Evolutionary conservation across 805 yeast genomes (phyloP).

Genomic region (Limtongia smithiae): DNA sequence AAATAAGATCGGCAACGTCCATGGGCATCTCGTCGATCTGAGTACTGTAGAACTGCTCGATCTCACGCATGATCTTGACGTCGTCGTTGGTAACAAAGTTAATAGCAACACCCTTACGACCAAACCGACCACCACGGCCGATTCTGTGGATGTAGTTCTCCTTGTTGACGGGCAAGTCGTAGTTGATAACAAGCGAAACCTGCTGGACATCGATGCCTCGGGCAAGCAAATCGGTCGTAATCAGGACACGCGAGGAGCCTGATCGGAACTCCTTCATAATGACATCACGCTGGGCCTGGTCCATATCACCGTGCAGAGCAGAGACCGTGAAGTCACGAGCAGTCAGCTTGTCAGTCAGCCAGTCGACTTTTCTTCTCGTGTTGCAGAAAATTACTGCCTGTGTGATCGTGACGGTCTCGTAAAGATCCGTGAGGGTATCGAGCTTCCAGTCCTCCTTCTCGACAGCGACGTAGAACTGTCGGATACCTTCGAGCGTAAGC

Average conservation of each 20-base stretch:
- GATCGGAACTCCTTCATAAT: slow-evolving; percentile 95
- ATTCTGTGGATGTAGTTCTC: slow-evolving; percentile 97
- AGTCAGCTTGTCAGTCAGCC: slow-evolving; percentile 75
- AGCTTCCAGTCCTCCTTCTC: slow-evolving; percentile 93
- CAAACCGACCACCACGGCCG: slow-evolving; percentile 98
- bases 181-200: slow-evolving; percentile 91
- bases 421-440: slow-evolving; percentile 89
- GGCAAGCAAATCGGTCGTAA: slow-evolving; percentile 96
- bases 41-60: slow-evolving; percentile 83
- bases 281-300: slow-evolving; percentile 88
- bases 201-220: slow-evolving; percentile 99
- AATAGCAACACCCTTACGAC: slow-evolving; percentile 97
- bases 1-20: slow-evolving; percentile 51
- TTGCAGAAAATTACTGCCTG: slow-evolving; percentile 98
- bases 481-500: slow-evolving; percentile 88
- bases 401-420: slow-evolving; percentile 91
- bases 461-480: slow-evolving; percentile 85
- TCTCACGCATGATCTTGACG: slow-evolving; percentile 61
- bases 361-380: slow-evolving; percentile 92
- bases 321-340: slow-evolving; percentile 85
- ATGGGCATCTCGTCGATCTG: slow-evolving; percentile 92
- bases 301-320: slow-evolving; percentile 96
- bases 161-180: slow-evolving; percentile 86
- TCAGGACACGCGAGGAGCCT: slow-evolving; percentile 88
- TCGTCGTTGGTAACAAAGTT: slow-evolving; percentile 86